Percentiles rank a stretch among this genome's conserved stretches.
phyloP scores from a whole-genome alignment of 768 basidiomycete species.

The Sutorius australiensis region DNA sequence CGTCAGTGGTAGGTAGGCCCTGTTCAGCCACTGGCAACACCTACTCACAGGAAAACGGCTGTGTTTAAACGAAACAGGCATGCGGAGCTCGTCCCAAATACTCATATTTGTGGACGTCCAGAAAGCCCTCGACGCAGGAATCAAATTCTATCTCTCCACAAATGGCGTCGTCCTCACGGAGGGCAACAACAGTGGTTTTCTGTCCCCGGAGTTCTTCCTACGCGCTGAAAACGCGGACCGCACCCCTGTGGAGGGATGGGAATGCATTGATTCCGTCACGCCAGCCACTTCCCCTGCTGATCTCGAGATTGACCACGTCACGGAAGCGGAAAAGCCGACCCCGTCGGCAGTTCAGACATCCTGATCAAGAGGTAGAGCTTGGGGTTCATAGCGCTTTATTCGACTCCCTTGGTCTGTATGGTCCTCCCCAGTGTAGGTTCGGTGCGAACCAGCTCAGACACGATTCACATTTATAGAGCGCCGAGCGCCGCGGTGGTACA shows the following conservation, averaged over 20 bases:
- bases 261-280: constrained; percentile 2
- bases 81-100: constrained; percentile 73
- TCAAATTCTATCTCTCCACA: constrained; percentile 72
- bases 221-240: constrained; percentile 52
- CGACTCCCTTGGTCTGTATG: neutral
- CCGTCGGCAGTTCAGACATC: neutral
- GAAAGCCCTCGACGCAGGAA: constrained; percentile 62
- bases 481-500: neutral
- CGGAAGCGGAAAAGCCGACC: neutral
- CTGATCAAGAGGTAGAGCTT: neutral
- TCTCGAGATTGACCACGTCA: neutral
- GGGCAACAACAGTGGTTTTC: constrained; percentile 62
- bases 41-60: neutral
- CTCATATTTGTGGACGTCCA: constrained; percentile 79
- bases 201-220: constrained; percentile 62
- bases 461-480: neutral
- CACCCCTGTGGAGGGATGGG: constrained; percentile 23
- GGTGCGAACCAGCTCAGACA: neutral
- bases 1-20: constrained; percentile 62
- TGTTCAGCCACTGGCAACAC: neutral
- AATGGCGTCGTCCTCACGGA: constrained; percentile 89
- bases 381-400: neutral
- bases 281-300: neutral
- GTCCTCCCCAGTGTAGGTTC: neutral
- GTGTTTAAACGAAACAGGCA: constrained; percentile 47